These are phyloP conservation scores for Myxozyma udenii DNA, from an alignment of 805 yeast genomes.

Conservation along the genomic window DNA sequence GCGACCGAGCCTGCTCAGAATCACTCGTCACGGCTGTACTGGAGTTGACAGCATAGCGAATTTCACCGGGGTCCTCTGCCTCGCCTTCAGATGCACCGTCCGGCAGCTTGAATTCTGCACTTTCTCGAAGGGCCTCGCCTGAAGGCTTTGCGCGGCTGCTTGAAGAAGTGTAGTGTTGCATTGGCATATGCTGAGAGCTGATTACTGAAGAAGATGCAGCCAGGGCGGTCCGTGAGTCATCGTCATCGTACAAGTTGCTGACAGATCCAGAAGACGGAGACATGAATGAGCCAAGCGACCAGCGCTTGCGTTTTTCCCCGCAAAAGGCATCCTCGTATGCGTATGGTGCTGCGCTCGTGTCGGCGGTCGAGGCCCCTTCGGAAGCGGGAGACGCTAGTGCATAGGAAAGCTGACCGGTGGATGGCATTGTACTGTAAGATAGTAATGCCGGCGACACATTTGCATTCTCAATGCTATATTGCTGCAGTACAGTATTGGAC, in stretches of 20 bases:
- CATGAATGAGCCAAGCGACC: conserved; percentile 21
- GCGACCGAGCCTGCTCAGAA: too few species aligned
- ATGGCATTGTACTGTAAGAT: neutral
- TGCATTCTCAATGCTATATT: too few species aligned
- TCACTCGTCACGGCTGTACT: too few species aligned
- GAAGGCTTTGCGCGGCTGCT: neutral
- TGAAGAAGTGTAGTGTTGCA: neutral
- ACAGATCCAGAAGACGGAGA: conserved; percentile 12
- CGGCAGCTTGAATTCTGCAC: conserved; percentile 8
- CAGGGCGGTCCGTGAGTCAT: neutral
- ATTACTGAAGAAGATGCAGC: neutral
- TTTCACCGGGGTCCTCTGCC: too few species aligned
- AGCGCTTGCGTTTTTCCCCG: conserved; percentile 14
- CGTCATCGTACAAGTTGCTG: conserved; percentile 12
- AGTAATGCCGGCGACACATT: neutral
- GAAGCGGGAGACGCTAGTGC: neutral
- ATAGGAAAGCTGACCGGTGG: neutral
- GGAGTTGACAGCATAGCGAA: too few species aligned
- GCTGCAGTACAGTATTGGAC: too few species aligned
- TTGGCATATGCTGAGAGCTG: too few species aligned
- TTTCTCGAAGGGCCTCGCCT: neutral
- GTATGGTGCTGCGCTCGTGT: neutral
- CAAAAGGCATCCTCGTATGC: conserved; percentile 1
- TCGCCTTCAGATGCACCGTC: too few species aligned
- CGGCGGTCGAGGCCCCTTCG: neutral